These are phyloP conservation scores for Hansenula sp. DNA, from an alignment of 1,139 yeast species.

Conservation along the genomic window DNA sequence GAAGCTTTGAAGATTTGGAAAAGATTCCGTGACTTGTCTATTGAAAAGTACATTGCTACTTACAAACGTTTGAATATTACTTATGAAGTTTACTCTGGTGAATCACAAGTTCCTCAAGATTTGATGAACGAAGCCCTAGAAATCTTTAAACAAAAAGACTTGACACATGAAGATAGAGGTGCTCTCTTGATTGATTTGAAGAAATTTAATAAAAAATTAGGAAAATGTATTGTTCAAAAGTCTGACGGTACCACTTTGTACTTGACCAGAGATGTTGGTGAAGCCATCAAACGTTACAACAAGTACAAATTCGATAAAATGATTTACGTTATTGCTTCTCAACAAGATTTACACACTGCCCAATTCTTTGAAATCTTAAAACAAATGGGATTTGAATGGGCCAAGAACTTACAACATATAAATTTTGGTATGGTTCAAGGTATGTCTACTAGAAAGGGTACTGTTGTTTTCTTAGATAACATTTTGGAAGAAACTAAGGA, in stretches of 20 bases:
- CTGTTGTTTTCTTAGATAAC: slow-evolving; percentile 93
- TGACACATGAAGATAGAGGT: slow-evolving; percentile 86
- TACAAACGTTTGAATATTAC: slow-evolving; percentile 88
- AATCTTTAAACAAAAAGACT: slow-evolving; percentile 59
- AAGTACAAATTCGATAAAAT: slow-evolving; percentile 87
- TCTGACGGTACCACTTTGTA: slow-evolving; percentile 95
- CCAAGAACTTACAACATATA: slow-evolving; percentile 70
- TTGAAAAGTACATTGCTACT: slow-evolving; percentile 79
- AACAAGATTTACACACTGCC: slow-evolving; percentile 91
- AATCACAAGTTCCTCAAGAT: slow-evolving; percentile 83
- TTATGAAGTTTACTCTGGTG: slow-evolving; percentile 91
- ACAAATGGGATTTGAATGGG: slow-evolving; percentile 91
- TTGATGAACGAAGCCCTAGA: slow-evolving; percentile 65
- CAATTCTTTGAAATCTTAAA: slow-evolving; percentile 95
- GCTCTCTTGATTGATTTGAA: slow-evolving; percentile 86
- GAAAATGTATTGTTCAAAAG: slow-evolving; percentile 90
- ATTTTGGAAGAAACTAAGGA: slow-evolving; percentile 93
- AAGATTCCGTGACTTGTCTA: slow-evolving; percentile 85
- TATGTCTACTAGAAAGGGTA: slow-evolving; percentile 98
- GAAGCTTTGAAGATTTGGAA: slow-evolving; percentile 77
- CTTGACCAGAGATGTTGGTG: slow-evolving; percentile 96
- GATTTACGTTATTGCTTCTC: slow-evolving; percentile 93
- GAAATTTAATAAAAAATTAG: slow-evolving; percentile 85
- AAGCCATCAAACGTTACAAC: slow-evolving; percentile 87
- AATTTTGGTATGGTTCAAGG: slow-evolving; percentile 98